A percentile compares a stretch with the other conserved stretches of the same genome.
phyloP scores from a whole-genome alignment of 148 eudicot genomes.

The Cornus florida region DNA sequence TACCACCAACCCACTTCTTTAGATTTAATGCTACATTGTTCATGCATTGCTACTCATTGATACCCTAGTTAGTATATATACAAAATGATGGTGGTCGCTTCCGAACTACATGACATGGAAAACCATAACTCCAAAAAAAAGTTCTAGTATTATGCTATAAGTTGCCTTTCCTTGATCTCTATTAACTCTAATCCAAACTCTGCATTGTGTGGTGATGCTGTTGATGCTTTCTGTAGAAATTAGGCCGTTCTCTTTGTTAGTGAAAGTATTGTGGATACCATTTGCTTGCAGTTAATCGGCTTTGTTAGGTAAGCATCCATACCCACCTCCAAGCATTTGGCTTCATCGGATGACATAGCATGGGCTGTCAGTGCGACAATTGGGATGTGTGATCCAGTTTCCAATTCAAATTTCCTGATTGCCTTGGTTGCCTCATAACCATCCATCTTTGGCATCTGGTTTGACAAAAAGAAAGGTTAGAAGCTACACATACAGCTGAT shows the following conservation, averaged over 20 bases:
- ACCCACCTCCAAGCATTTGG: conserved; percentile 88
- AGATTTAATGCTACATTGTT: no score
- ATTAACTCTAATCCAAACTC: background rate
- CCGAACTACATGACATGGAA: background rate
- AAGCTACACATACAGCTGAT: background rate
- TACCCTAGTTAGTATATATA: background rate
- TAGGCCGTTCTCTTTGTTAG: conserved; percentile 45
- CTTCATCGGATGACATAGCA: conserved; percentile 95
- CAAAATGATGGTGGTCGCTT: background rate
- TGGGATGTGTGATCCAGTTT: conserved; percentile 60
- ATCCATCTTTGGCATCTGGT: conserved; percentile 99
- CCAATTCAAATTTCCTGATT: conserved; percentile 62
- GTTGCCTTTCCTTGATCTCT: background rate
- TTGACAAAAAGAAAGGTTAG: background rate
- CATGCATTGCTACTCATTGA: background rate
- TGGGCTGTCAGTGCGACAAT: conserved; percentile 96
- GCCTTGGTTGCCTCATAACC: conserved; percentile 98
- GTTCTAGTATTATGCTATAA: background rate
- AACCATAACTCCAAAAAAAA: background rate
- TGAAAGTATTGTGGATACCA: conserved; percentile 88
- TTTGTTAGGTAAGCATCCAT: conserved; percentile 98
- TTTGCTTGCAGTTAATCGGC: conserved; percentile 81
- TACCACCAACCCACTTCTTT: background rate
- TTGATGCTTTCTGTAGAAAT: conserved; percentile 20
- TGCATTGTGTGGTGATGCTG: conserved; percentile 8